Evolutionary conservation across 2,329 filamentous ascomycete species (phyloP), one percentile per base, ranked within the genome.

Genomic region (Neofusicoccum parvum): DNA sequence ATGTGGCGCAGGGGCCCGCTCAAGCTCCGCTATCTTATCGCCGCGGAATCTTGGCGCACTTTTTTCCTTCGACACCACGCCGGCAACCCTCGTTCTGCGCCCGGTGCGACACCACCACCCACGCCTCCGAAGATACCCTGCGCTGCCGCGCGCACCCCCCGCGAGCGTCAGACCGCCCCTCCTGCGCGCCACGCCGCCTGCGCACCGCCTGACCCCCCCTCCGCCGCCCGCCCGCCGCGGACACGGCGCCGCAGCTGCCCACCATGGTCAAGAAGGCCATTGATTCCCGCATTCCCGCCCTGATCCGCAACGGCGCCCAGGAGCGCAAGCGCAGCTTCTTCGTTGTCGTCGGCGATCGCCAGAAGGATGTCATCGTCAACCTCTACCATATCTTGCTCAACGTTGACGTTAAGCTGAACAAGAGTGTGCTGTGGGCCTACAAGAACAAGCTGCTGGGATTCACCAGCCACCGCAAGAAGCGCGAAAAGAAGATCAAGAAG

Each of bases 281-380:
- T 70, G 76, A 79, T 66, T 74, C 76, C 46, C 76, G 76, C 32
- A 78, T 79, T 68, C 76, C 76, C 65, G 76, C 76, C 62, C 68
- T 79, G 70, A 79, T 79, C 53, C 75, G 76, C 17, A 79, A 79
- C 69, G 76, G 76, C 45, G 76, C 75, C 39, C 76, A 78, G 79
- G 93, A 97, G 79, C 97, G 97, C 87, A 98, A 98, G 83, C 88
- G 95, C 79, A 96, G 92, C 82, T 97, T 99, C 83, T 96, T 99
- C 80, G 92, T 99, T 66, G 89, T 99, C 27, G 94, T 99, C 51
- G 95, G 95, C 74, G 93, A 99, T 79, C 88, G 88, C 66, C 88
- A 93, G 70, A 99, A 99, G 79, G 95, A 99, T 84, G 92, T 94
- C 72, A 98, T 99, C 76, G 94, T 98, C 70, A 89, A 97, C 76